Conservation (phyloP, 2,329 filamentous ascomycete genomes). For the Talaromyces funiculosus region DNA sequence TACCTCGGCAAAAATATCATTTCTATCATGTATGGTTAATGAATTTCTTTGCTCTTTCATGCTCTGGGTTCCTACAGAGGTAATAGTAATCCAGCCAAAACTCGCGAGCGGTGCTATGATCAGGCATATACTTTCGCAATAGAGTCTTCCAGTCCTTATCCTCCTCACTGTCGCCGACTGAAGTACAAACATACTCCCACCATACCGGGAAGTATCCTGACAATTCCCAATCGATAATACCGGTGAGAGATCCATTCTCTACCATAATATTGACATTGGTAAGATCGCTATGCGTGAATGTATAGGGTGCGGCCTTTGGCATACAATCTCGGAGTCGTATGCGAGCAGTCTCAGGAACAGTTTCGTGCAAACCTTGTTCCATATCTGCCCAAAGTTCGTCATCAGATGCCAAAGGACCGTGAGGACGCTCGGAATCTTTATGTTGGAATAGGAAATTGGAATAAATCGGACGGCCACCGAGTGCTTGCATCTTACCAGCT, state of each 20-base stretch:
- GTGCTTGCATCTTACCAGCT: constrained; percentile 15
- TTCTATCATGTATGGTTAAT: too few relatives aligned
- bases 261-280: constrained; percentile 37
- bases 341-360: constrained; percentile 11
- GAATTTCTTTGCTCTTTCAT: constrained; percentile 4
- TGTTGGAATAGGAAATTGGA: constrained; percentile 13
- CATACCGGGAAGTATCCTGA: constrained; percentile 37
- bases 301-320: constrained; percentile 23
- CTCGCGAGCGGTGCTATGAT: constrained; percentile 7
- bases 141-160: constrained; percentile 16
- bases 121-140: constrained; percentile 15
- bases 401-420: constrained; percentile 13
- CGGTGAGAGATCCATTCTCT: constrained; percentile 30
- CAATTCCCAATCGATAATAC: constrained; percentile 39
- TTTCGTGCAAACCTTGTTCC: not conserved
- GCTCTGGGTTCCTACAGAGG: not conserved
- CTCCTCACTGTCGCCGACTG: constrained; percentile 1
- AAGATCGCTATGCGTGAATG: constrained; percentile 39
- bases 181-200: constrained; percentile 26
- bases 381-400: constrained; percentile 15
- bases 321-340: constrained; percentile 16
- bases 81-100: constrained; percentile 14
- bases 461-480: constrained; percentile 14
- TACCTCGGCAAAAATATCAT: too few relatives aligned
- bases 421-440: not conserved